Evolutionary conservation across 73 alveolate species (phyloP).

Genomic region (Paramecium sexaurelia): DNA sequence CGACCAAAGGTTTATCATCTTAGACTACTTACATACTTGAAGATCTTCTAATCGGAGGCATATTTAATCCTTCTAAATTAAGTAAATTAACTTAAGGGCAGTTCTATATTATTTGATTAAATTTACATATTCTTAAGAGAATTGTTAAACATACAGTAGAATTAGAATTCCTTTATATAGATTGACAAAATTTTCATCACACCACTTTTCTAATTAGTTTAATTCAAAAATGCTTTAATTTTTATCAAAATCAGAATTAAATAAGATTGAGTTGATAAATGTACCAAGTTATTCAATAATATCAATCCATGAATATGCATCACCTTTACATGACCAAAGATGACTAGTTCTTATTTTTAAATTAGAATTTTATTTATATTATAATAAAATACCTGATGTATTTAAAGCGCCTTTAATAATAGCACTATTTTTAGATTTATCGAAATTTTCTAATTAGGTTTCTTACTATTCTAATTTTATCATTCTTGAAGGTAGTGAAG

Average conservation of each 20-base stretch:
- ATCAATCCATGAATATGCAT: conserved; percentile 47
- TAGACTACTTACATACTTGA: background rate
- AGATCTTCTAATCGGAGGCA: background rate
- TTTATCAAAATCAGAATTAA: background rate
- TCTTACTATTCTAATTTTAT: background rate
- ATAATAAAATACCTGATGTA: background rate
- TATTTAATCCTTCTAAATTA: background rate
- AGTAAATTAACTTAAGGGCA: background rate
- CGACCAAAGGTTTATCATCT: background rate
- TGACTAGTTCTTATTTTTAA: background rate
- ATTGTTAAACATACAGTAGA: background rate
- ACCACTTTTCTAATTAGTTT: conserved; percentile 2
- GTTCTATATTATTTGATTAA: background rate
- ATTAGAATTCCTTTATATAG: conserved; percentile 13
- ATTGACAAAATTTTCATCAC: background rate
- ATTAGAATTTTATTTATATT: background rate
- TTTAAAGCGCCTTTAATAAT: background rate
- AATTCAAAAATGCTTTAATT: conserved; percentile 4
- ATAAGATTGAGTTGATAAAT: background rate
- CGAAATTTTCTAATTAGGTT: background rate
- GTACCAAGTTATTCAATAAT: background rate
- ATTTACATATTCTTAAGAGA: background rate
- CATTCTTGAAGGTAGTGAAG: background rate
- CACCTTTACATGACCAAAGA: background rate
- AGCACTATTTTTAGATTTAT: conserved; percentile 9